Evolutionary conservation across 2,329 filamentous ascomycete species (phyloP), one percentile per base, ranked within the genome.

Genomic region (Cordyceps tenuipes): DNA sequence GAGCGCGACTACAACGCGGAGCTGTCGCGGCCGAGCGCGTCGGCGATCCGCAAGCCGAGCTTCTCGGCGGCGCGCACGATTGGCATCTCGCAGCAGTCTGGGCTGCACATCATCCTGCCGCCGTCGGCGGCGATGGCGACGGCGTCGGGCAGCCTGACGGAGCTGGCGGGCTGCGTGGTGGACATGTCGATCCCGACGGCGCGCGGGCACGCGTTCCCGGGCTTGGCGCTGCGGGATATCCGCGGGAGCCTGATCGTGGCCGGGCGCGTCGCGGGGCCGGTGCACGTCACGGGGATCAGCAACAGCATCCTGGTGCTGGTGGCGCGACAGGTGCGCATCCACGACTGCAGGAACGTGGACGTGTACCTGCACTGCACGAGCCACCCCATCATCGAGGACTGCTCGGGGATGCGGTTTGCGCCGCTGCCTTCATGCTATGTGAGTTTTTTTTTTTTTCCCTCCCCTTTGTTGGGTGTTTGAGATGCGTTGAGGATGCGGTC

Each of bases 331-430:
- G 91, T 96, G 67, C 84, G 94, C 23, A 93, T 99, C 77, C 94
- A 99, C 71, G 88, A 93, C 65, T 95, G 90, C 69, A 79, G 77
- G 49, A 82, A 91, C 62, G 88, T 95, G 41, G 85, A 90, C 65
- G 80, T 99, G 12, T 97, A 97, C 70, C 77, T 99, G 61, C 82
- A 87, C 64, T 92, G 89, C 69, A 78, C 80, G 1, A 94, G 90
- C 67, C 85, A 91, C 63, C 94, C 94, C 0, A 97, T 99, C 66
- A 96, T 99, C 64, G 94, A 99, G 73, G 88, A 94, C 65, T 97
- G 93, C 70, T 80, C 75, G 26, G 81, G 79, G 15, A 83, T 99
- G 69, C 81, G 87, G 12, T 97, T 99, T 73, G 87, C 90, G 19
- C 86, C 86, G 13, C 76, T 96, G 31, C 91, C 91, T 0, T 72